Evolutionary conservation across 805 yeast genomes (phyloP), one percentile per base, ranked within the genome.

Genomic region (Kuraishia molischiana): DNA sequence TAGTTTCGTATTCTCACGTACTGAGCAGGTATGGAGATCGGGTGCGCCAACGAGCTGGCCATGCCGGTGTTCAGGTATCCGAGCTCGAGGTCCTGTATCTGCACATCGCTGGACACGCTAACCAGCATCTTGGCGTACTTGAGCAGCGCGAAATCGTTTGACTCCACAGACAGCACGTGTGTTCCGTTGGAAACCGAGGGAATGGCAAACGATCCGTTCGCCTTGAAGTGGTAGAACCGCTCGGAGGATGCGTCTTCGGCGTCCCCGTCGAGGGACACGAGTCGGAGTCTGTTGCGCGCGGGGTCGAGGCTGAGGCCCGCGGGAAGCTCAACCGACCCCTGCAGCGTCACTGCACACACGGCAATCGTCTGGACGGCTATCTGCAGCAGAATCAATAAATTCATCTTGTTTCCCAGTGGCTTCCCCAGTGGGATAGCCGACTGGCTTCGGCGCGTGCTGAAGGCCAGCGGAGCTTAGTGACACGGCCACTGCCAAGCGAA

Each of bases 91-190:
- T 22, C 31, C 21, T 19, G 18, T 21, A 4, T 21, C 36, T 4
- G 33, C 10, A 22, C 42, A 13, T 38, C 41, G 2, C 34, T 35
- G 9, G 13, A 32, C 10, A 41, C 44, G 2, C 40, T 40, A 2
- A 48, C 17, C 28, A 30, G 35, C 29, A 42, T 44, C 17, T 40
- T 39, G 24, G 40, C 39, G 11, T 46, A 36, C 24, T 38, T 39
- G 17, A 24, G 37, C 4, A 52, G 32, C 11, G 37, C 36, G 34
- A 51, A 47, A 34, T 51, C 56, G 4, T 44, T 24, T 11, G 51
- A 45, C 2, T 46, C 41, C 17, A 52, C 10, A 2, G 41, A 19
- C 11, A 50, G 18, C 6, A 24, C 35, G 37, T 52, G 51, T 5
- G 18, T 24, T 3, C 51, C 51, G 4, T 35, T 19, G 4, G 17